Evolutionary conservation across 2,329 filamentous ascomycete genomes (phyloP), one percentile per base, ranked within the genome.

Genomic region (Aspergillus bombycis): DNA sequence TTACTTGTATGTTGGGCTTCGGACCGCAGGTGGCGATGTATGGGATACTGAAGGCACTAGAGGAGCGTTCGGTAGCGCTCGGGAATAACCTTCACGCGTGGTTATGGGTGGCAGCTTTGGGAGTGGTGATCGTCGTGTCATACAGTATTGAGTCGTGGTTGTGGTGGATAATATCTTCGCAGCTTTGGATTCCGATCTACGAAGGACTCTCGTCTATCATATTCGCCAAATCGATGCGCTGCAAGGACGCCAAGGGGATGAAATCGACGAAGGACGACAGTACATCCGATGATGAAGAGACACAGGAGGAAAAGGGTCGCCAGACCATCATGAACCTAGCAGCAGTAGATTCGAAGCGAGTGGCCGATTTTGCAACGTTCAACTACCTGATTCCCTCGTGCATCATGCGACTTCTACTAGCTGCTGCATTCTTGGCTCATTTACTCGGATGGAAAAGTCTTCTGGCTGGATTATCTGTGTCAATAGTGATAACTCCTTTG

Each of bases 281-380:
- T 0, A 80, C 80, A 1, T 81, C 81, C 4, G 82, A 85, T 3
- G 69, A 69, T n/a, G 83, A 86, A 68, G 69, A 67, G 10, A 65
- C 68, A 10, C 77, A 72, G 72, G 80, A 71, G 60, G 82, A 88
- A 67, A 85, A 89, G 76, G 85, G 86, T 30, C 83, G 85, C 65
- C 91, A 94, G 76, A 88, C 86, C 61, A 90, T 90, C 4, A 89
- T 93, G 61, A 94, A 94, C 73, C 81, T 93, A 38, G 88, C 93
- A 52, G 90, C 89, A n/a, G 88, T 94, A 8, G 91, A 94, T 75
- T 81, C 86, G 9, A 87, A 88, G 70, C 85, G 90, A 43, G 83
- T 94, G 41, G 81, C 89, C 0, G 87, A 91, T 60, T 92, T 92
- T 70, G 82, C 83, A 30, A 82, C 85, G 4, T 90, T 84, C 73